Base-by-base conservation (phyloP, 805 yeast species). In the Kodamaea sagamina region DNA sequence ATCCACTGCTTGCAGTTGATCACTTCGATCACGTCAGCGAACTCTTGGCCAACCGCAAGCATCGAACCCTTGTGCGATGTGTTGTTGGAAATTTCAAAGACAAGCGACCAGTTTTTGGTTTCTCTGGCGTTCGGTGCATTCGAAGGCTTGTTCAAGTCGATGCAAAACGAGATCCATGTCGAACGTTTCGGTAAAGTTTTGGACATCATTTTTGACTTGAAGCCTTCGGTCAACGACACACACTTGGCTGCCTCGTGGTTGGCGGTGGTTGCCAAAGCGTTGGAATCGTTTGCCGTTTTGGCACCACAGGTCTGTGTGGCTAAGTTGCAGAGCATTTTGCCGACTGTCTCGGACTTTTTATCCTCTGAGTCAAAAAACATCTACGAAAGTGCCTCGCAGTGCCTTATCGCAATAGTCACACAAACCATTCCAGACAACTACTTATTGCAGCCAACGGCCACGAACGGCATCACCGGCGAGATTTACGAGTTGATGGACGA, bases 231-330 rank as follows among this genome's bases (percentile, higher is more conserved):
- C 16, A 85, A 83, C 53, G 98, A 93, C 58, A 74, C 84, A 22
- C 90, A 89, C 61, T 74, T 93, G 51, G 89, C 92, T 2, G 96
- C 95, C 10, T 79, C 97, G 9, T 93, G 99, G 99, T 75, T 89
- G 32, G 96, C 97, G 1, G 95, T 90, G 15, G 78, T 92, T 35
- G 93, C 97, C 6, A 89, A 89, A 56, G 95, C 92, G 36, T 77
- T 68, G 47, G 72, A 66, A 54, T 56, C 67, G 39, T 71, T 59
- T 52, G 58, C 71, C 19, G 40, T 44, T 21, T 59, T 69, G 47
- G 59, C 66, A 40, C 67, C 71, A 1, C 54, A 54, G 12, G 65
- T 71, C 31, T 81, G 86, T 42, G 59, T 89, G 25, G 52, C 63
- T 22, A 79, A 77, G 50, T 57, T 86, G 6, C 84, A 89, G 7